Conservation (phyloP, 176 grass and related monocot genomes). For the Oryza coarctata region DNA sequence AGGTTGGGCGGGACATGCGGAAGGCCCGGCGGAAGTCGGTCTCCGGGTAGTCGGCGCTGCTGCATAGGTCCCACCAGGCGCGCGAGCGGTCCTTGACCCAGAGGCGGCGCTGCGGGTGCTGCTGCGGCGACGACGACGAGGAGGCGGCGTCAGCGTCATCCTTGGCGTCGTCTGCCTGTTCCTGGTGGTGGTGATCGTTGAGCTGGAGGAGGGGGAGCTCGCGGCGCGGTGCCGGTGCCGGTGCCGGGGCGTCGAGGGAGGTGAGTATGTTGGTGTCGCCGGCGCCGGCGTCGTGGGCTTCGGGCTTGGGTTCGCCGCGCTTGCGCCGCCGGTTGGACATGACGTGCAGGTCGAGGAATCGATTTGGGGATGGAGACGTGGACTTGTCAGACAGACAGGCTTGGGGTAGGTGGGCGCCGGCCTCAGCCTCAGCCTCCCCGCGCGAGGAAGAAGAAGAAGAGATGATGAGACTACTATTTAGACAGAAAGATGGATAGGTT, state of each 20-base stretch:
- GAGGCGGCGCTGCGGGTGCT: conserved; percentile 39
- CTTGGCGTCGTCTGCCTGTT: not conserved
- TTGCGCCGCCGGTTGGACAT: too few relatives aligned
- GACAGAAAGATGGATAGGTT: too few relatives aligned
- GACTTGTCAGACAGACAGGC: too few relatives aligned
- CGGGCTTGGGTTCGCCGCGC: too few relatives aligned
- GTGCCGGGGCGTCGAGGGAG: conserved; percentile 16
- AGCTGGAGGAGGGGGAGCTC: conserved; percentile 39
- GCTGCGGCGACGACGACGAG: not conserved
- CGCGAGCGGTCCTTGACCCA: conserved; percentile 62
- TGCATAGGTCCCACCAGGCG: conserved; percentile 58
- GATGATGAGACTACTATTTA: too few relatives aligned
- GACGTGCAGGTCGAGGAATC: too few relatives aligned
- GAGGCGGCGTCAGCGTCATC: not conserved
- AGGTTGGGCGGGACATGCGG: conserved; percentile 60
- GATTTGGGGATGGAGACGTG: too few relatives aligned
- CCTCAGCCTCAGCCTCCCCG: too few relatives aligned
- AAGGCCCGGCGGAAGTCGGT: conserved; percentile 53
- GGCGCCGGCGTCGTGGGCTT: too few relatives aligned
- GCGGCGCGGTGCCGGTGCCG: conserved; percentile 4
- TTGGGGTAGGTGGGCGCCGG: too few relatives aligned
- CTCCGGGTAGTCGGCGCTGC: conserved; percentile 49
- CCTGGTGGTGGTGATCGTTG: too few relatives aligned
- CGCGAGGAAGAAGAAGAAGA: too few relatives aligned
- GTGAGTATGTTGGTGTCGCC: conserved; percentile 24